Evolutionary conservation across 2,329 filamentous ascomycete genomes (phyloP).

Genomic region (Aphanoascus verrucosus): DNA sequence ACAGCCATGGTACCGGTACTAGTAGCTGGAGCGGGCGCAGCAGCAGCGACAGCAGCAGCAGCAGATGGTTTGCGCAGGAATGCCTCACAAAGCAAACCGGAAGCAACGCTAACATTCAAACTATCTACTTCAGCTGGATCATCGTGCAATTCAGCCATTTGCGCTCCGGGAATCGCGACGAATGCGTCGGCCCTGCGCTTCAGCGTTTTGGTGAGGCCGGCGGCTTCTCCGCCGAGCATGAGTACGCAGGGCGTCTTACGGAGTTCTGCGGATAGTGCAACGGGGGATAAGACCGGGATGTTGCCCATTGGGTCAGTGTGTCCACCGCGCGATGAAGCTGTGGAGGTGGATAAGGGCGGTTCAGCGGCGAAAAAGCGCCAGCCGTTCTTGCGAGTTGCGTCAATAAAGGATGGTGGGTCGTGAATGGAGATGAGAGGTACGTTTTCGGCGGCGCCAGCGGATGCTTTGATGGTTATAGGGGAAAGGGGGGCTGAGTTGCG

Average conservation of each 20-base stretch:
- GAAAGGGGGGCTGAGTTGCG: constrained; percentile 64
- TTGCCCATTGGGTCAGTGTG: constrained; percentile 27
- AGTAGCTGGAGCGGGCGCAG: not conserved
- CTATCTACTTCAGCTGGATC: constrained; percentile 60
- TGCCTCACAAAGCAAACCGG: constrained; percentile 53
- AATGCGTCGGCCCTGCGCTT: constrained; percentile 54
- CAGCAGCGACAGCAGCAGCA: constrained; percentile 6
- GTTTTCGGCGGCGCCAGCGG: constrained; percentile 75
- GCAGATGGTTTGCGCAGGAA: constrained; percentile 27
- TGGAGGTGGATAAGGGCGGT: constrained; percentile 27
- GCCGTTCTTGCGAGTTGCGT: constrained; percentile 54
- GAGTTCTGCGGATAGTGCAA: constrained; percentile 31
- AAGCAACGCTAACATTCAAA: constrained; percentile 84
- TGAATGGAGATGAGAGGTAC: constrained; percentile 61
- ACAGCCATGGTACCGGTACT: not conserved
- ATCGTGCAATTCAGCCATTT: constrained; percentile 26
- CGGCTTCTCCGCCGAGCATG: constrained; percentile 71
- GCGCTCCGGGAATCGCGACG: constrained; percentile 51
- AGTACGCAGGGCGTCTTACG: constrained; percentile 58
- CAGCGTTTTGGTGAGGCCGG: constrained; percentile 57
- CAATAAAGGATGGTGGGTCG: constrained; percentile 59
- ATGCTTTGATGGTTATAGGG: constrained; percentile 72
- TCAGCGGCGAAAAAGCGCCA: constrained; percentile 78
- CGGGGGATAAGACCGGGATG: constrained; percentile 17
- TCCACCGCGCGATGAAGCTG: constrained; percentile 10